Percentiles rank a stretch among this genome's conserved stretches.
phyloP scores from a whole-genome alignment of 352 stramenopile genomes.

The Globisporangium carolinianum region DNA sequence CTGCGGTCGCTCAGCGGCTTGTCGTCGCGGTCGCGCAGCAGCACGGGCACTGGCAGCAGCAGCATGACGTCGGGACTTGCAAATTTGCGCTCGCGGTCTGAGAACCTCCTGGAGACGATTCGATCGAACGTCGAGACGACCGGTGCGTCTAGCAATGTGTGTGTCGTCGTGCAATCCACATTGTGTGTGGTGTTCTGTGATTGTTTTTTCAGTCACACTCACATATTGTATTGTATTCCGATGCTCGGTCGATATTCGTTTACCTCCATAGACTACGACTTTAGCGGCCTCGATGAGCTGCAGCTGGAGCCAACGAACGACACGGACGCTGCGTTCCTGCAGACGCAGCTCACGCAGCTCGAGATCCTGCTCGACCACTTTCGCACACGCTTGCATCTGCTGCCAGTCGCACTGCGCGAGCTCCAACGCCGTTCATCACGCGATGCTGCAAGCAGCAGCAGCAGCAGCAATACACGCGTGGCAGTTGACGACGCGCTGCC shows the following conservation, averaged over 20 bases:
- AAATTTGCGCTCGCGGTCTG: conserved; percentile 27
- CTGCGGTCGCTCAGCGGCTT: conserved; percentile 1
- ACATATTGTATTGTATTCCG: no score
- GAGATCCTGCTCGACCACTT: conserved; percentile 41
- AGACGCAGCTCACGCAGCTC: conserved; percentile 45
- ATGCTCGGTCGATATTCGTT: background rate
- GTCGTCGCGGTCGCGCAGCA: background rate
- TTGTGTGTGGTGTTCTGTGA: no score
- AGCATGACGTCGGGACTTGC: conserved; percentile 12
- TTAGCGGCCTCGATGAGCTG: conserved; percentile 10
- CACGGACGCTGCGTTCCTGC: conserved; percentile 25
- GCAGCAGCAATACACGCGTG: background rate
- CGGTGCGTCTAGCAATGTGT: conserved; percentile 9
- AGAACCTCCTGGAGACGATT: conserved; percentile 29
- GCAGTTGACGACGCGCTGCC: background rate
- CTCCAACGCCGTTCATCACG: conserved; percentile 9
- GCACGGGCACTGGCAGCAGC: background rate
- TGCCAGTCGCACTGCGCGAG: conserved; percentile 39
- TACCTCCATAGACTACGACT: conserved; percentile 14
- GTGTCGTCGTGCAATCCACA: background rate
- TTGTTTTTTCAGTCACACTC: no score
- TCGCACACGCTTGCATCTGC: conserved; percentile 31
- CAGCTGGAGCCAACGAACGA: conserved; percentile 10
- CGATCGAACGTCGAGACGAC: conserved; percentile 35
- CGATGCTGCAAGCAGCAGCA: background rate